Base-by-base conservation (phyloP, 441 rosid species). In the Aquilaria agallochum region DNA sequence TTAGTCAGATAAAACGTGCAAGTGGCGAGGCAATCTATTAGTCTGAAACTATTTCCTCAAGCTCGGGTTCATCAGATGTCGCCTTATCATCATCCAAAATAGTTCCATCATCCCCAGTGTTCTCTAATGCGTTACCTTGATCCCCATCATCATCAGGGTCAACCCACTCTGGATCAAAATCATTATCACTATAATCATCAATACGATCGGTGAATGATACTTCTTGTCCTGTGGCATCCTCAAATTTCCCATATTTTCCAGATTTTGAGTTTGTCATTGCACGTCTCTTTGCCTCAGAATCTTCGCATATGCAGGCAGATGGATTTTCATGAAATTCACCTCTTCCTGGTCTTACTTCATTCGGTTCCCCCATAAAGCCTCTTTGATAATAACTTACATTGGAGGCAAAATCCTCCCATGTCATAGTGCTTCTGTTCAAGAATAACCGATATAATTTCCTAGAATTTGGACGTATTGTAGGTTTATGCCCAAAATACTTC, bases 281-380 rank as follows among this genome's bases (percentile, higher is more conserved):
- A 71, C 72, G 74, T 58, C 73, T 88, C 63, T 70, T 78, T 55
- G 77, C 88, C 61, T 74, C 77, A 0, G 82, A 66, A 54, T 77
- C 80, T 76, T 88, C 90, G 58, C 99, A 95, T 65, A 95, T 88
- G 82, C 99, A 95, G 58, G 85, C 54, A 0, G 90, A 70, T 2
- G 99, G 99, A 59, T 95, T 95, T 82, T 95, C 99, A 68, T 95
- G 99, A 77, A 95, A 95, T 78, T 92, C 98, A 36, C 97, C 99
- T 72, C 97, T 85, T 60, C 99, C 98, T 0, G 96, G 88, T 77
- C 88, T 83, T 11, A 85, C 90, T 70, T 95, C 98, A 34, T 86
- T 95, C n/a, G 99, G 98, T 65, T 80, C 92, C 60, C 99, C 98
- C 96, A 95, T 88, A 79, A 88, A 91, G 60, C 97, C 98, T 79